Percentiles rank a stretch among this genome's conserved stretches.
These are phyloP conservation scores for Ophiostoma triangulosporum DNA, from an alignment of 2,329 filamentous ascomycete genomes.

Conservation along the genomic window DNA sequence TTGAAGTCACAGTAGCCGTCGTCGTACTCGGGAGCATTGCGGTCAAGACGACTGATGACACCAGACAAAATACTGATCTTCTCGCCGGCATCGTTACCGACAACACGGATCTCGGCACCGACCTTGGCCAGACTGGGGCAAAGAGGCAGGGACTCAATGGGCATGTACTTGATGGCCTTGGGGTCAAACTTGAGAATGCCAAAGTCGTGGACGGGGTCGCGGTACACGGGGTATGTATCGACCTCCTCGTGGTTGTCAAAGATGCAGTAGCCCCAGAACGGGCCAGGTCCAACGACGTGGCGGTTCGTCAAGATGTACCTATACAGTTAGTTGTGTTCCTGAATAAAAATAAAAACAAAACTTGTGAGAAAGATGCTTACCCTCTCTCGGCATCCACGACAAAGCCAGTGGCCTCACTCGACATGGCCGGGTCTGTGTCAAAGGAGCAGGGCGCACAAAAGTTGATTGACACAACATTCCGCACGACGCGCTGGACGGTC, in stretches of 20 bases:
- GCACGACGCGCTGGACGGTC: conserved; percentile 86
- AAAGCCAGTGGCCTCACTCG: conserved; percentile 93
- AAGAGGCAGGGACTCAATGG: conserved; percentile 63
- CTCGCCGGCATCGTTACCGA: conserved; percentile 96
- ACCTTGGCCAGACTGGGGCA: conserved; percentile 81
- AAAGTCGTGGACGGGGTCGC: conserved; percentile 96
- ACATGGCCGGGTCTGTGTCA: conserved; percentile 88
- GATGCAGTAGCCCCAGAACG: conserved; percentile 96
- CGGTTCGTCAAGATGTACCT: conserved; percentile 70
- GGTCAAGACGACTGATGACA: conserved; percentile 88
- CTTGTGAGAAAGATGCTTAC: too few relatives aligned
- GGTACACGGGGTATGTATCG: conserved; percentile 91
- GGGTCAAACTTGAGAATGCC: conserved; percentile 94
- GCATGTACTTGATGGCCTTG: conserved; percentile 94
- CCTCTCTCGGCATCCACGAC: conserved; percentile 91
- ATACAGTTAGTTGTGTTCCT: conserved; percentile 19
- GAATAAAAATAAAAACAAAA: too few relatives aligned
- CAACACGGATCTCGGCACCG: conserved; percentile 87
- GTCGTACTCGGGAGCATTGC: conserved; percentile 94
- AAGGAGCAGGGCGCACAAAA: conserved; percentile 98
- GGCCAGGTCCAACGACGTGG: conserved; percentile 88
- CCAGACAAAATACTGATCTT: conserved; percentile 96
- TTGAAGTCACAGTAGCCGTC: conserved; percentile 98
- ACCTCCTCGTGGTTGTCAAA: conserved; percentile 98
- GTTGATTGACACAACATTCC: conserved; percentile 94